Conservation (phyloP, 805 yeast species). For the Peterozyma xylosa region DNA sequence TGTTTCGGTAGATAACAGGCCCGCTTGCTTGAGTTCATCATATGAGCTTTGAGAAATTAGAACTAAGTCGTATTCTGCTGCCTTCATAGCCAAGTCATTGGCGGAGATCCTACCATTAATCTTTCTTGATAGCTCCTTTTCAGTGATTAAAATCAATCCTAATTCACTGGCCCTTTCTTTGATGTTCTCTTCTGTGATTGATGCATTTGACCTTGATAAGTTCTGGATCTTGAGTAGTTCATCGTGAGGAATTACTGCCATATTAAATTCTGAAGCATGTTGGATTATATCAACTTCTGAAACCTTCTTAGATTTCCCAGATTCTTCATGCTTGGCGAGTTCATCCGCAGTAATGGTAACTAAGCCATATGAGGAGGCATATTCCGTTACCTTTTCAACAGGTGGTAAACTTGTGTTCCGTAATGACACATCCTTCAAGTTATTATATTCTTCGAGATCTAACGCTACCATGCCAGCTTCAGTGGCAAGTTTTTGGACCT, state of each 20-base stretch:
- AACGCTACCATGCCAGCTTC: neutral
- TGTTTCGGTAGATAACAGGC: neutral
- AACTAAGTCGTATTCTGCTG: conserved; percentile 32
- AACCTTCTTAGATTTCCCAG: neutral
- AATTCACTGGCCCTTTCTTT: neutral
- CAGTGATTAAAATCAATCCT: neutral
- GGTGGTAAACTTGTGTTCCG: neutral
- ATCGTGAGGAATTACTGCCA: neutral
- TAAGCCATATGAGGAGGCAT: neutral
- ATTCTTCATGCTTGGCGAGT: neutral
- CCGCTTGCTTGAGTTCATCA: conserved; percentile 9
- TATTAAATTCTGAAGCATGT: neutral
- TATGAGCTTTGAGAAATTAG: conserved; percentile 21
- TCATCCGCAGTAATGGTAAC: neutral
- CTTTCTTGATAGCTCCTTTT: neutral
- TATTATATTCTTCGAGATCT: neutral
- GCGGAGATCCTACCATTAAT: conserved; percentile 15
- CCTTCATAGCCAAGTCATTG: conserved; percentile 25
- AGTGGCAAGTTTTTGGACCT: neutral
- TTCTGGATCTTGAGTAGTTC: neutral
- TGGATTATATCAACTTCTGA: neutral
- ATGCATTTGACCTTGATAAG: neutral
- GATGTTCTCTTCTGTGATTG: neutral
- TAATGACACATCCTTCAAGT: neutral
- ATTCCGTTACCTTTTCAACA: neutral